Conservation (phyloP, 306 rosid genomes). For the Rosa chinensis region DNA sequence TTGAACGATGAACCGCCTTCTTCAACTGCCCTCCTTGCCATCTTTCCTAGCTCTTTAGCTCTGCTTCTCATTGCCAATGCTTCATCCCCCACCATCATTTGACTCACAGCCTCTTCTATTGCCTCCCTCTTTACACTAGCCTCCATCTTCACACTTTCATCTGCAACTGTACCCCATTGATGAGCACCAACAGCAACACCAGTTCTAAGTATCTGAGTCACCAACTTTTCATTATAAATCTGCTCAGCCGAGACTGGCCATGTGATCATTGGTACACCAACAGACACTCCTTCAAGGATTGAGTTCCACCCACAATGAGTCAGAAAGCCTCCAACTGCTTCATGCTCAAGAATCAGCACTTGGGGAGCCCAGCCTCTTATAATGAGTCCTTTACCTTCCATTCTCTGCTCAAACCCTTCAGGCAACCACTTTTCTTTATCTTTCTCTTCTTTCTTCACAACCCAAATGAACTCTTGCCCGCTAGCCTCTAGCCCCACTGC, state of each 20-base stretch:
- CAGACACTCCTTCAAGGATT: slow-evolving; percentile 26
- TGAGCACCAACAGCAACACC: slow-evolving; percentile 35
- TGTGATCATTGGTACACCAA: slow-evolving; percentile 38
- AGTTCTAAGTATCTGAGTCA: slow-evolving; percentile 25
- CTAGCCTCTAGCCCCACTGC: slow-evolving; percentile 49
- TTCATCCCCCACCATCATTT: slow-evolving; percentile 35
- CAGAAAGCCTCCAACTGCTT: slow-evolving; percentile 39
- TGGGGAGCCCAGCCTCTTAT: slow-evolving; percentile 45
- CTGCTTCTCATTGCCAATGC: slow-evolving; percentile 35
- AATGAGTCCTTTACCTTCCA: slow-evolving; percentile 25
- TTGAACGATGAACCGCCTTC: slow-evolving; percentile 7
- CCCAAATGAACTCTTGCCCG: slow-evolving; percentile 42
- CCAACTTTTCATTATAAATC: slow-evolving; percentile 37
- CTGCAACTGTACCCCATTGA: slow-evolving; percentile 14
- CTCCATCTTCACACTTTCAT: slow-evolving; percentile 19
- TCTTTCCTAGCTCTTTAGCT: slow-evolving; percentile 12
- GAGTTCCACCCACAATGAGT: slow-evolving; percentile 53
- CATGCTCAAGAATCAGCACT: slow-evolving; percentile 31
- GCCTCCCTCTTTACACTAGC: slow-evolving; percentile 13
- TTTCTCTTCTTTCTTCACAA: slow-evolving; percentile 22
- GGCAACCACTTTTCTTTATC: slow-evolving; percentile 29
- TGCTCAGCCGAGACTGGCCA: slow-evolving; percentile 43
- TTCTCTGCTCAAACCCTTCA: slow-evolving; percentile 28
- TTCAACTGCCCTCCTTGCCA: slow-evolving; percentile 23
- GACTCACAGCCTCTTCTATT: slow-evolving; percentile 28